Conservation (phyloP, 192 early-diverging fungal genomes). For the Chytriomyces hyalinus region DNA sequence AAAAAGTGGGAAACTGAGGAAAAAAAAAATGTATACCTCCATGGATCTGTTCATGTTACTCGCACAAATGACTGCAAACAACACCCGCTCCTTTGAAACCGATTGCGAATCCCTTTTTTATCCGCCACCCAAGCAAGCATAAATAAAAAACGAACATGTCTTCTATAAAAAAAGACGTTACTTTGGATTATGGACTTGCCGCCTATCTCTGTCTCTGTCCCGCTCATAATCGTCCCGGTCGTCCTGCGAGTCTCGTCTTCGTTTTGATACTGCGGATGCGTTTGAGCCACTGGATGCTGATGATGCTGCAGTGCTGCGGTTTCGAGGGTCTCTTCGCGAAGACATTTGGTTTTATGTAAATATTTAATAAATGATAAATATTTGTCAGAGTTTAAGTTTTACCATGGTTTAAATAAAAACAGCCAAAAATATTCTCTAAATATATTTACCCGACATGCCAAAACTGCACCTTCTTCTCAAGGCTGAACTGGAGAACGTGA, state of each 20-base stretch:
- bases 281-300: background rate
- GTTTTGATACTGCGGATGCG: background rate
- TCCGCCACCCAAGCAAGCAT: no score
- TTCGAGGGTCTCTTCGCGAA: conserved; percentile 20
- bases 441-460: conserved; percentile 10
- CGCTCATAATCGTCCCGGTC: background rate
- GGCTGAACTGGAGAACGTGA: conserved; percentile 83
- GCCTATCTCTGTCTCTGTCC: background rate
- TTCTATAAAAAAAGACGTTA: no score
- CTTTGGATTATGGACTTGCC: conserved; percentile 30
- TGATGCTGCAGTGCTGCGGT: background rate
- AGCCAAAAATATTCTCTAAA: no score
- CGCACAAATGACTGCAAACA: conserved; percentile 92
- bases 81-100: background rate
- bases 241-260: conserved; percentile 15
- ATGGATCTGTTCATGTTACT: conserved; percentile 98
- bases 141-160: no score
- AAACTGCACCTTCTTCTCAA: conserved; percentile 52
- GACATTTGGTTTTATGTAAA: conserved; percentile 17
- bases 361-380: no score
- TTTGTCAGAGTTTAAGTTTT: no score
- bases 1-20: background rate
- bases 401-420: no score
- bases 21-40: conserved; percentile 74
- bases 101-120: background rate